Evolutionary conservation across 139 green algal genomes (phyloP).

Genomic region (Tetradesmus lagerheimii): DNA sequence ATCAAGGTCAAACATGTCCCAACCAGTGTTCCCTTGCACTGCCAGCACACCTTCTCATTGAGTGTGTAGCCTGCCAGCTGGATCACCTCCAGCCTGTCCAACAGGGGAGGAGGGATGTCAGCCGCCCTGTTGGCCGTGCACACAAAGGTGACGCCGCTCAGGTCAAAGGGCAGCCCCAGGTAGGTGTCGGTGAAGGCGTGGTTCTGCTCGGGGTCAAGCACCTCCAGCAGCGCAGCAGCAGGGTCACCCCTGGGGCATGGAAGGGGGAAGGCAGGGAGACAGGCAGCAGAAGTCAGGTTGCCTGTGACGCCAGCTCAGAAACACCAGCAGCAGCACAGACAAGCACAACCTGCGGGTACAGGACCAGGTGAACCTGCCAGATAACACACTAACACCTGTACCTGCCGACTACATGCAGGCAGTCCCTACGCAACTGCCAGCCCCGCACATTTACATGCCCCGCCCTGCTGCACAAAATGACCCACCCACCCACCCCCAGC

Average conservation of each 20-base stretch:
- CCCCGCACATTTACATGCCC: not conserved
- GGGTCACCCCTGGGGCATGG: conserved; percentile 46
- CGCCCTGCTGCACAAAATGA: not conserved
- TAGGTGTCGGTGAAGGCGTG: conserved; percentile 94
- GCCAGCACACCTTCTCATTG: conserved; percentile 82
- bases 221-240: conserved; percentile 87
- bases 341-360: no score
- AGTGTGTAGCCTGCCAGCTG: conserved; percentile 88
- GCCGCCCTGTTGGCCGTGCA: conserved; percentile 90
- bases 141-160: conserved; percentile 93
- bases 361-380: no score
- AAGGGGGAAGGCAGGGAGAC: not conserved
- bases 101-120: conserved; percentile 89
- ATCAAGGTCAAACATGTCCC: no score
- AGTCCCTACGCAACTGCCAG: not conserved
- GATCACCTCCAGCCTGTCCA: conserved; percentile 95
- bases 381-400: no score
- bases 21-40: no score
- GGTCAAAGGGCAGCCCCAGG: conserved; percentile 94
- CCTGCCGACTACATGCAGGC: not conserved
- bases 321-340: not conserved
- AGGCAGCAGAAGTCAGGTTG: not conserved
- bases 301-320: not conserved
- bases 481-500: not conserved
- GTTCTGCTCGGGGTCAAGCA: conserved; percentile 98